A percentile compares a stretch with the other conserved stretches of the same genome.
Conservation (phyloP, 148 eudicot genomes). For the Polygonum aviculare region DNA sequence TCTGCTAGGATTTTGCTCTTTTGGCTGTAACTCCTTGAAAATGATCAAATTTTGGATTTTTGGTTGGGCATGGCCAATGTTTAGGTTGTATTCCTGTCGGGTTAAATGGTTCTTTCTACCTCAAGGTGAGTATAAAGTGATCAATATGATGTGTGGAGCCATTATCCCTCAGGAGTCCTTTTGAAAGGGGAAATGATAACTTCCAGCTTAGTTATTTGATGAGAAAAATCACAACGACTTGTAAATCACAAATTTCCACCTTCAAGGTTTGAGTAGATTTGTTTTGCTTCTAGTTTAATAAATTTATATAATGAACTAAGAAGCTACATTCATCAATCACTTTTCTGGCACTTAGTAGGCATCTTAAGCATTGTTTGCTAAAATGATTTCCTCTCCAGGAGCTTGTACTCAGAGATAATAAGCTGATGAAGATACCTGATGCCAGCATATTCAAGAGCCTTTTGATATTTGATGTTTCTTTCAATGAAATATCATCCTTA, state of each 20-base stretch:
- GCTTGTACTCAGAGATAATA: constrained; percentile 86
- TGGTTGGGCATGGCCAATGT: not conserved
- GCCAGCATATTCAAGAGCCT: constrained; percentile 75
- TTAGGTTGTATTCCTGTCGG: not conserved
- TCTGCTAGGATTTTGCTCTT: not conserved
- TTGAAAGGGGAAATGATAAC: not conserved
- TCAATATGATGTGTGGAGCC: not conserved
- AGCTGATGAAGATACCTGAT: constrained; percentile 75
- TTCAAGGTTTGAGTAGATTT: not conserved
- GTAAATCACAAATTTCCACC: not conserved
- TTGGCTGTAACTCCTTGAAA: not conserved
- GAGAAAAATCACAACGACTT: not conserved
- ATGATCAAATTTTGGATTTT: not conserved
- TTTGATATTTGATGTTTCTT: constrained; percentile 83
- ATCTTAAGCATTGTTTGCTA: not conserved
- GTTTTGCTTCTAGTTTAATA: not conserved
- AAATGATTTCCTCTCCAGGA: constrained; percentile 47
- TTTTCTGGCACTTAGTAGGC: not conserved
- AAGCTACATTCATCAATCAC: not conserved
- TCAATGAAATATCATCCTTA: constrained; percentile 75
- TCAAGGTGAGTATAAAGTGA: not conserved
- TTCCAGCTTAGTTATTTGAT: not conserved
- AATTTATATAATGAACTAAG: not conserved
- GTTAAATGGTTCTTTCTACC: not conserved
- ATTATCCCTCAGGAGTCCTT: not conserved